Base-by-base conservation (phyloP, 768 basidiomycete species). In the Leccinum subgranulosum region DNA sequence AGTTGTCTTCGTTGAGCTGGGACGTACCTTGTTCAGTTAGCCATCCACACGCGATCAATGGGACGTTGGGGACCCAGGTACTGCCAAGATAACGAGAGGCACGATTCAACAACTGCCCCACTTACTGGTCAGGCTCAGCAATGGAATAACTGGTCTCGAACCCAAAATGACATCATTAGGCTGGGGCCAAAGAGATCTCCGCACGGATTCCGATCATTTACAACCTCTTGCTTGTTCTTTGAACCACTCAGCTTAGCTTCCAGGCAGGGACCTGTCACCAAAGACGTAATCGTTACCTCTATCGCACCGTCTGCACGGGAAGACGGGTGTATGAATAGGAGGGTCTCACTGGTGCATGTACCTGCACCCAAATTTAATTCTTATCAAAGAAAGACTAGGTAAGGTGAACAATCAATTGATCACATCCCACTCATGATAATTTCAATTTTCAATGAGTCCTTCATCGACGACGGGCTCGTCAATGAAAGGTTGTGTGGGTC, bases 1-100 rank as follows among this genome's bases (percentile, higher is more conserved):
- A 12, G 21, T 67, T 76, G 56, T 79, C 77, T 54, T 79, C 77
- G 23, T 76, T 69, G 1, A 76, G 77, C 51, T 77, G 74, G 1
- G 77, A 72, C 4, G 76, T 77, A 6, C 77, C 77, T 60, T 76
- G 71, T 1, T 56, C 34, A 36, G 34, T 25, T 15, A 21, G 14
- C 23, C 23, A 19, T 17, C 27, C 29, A 9, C 54, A 54, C 53
- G 11, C 36, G 17, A 51, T 51, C 23, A 27, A 49, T 25, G 12
- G n/a, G 39, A 41, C n/a, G 21, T 46, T 17, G 21, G 43, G 31
- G 31, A 31, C 11, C 29, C 11, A 11, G 17, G 7, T 50, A 39
- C n/a, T 41, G 15, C 28, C 34, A 53, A 49, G n/a, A 46, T 27
- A 46, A 53, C 51, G 74, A 41, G 70, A 64, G 23, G 66, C 64